phyloP scores from a whole-genome alignment of 164 flowering plant genomes.

The Macadamia integrifolia region DNA sequence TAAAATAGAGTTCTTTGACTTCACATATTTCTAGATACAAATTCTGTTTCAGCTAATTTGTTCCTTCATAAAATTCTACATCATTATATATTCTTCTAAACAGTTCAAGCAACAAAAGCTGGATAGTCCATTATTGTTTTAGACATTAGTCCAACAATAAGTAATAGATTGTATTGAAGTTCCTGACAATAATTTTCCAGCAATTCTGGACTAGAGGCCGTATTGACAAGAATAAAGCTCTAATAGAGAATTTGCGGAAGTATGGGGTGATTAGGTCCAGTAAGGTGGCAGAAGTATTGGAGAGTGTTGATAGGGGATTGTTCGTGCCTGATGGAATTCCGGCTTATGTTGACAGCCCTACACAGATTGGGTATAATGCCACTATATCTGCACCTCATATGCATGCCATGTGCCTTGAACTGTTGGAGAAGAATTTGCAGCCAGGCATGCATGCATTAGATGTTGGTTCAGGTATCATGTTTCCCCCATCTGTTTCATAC shows the following conservation, averaged over 20 bases:
- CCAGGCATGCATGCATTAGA: conserved; percentile 97
- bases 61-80: too few relatives aligned
- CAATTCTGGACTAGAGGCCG: conserved; percentile 43
- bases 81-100: too few relatives aligned
- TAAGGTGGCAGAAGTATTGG: conserved; percentile 85
- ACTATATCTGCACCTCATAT: conserved; percentile 99
- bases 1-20: too few relatives aligned
- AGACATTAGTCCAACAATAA: background rate
- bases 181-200: conserved; percentile 35
- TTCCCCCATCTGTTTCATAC: background rate
- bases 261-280: conserved; percentile 66
- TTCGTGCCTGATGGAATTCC: conserved; percentile 72
- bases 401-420: conserved; percentile 90
- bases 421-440: conserved; percentile 71
- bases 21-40: background rate
- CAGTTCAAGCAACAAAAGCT: too few relatives aligned
- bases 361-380: conserved; percentile 87
- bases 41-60: background rate
- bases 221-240: conserved; percentile 43
- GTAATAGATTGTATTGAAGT: background rate
- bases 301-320: conserved; percentile 65
- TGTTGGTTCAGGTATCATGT: conserved; percentile 77
- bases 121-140: too few relatives aligned
- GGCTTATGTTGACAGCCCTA: conserved; percentile 78
- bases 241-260: conserved; percentile 59